Evolutionary conservation across 768 basidiomycete genomes (phyloP).

Genomic region (Clavaria fumosa): DNA sequence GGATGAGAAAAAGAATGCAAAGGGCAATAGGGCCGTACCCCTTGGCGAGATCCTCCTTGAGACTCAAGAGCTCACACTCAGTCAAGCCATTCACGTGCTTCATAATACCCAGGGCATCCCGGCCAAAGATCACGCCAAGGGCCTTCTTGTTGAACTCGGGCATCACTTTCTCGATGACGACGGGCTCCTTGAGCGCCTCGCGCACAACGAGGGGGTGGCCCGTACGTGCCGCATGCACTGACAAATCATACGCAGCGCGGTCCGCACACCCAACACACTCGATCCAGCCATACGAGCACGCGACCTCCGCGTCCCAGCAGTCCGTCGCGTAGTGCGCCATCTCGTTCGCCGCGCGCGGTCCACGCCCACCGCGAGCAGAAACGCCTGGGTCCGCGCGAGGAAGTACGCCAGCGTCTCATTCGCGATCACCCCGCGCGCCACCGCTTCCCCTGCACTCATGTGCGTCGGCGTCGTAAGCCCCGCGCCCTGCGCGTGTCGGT

Average conservation of each 20-base stretch:
- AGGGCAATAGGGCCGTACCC: constrained; percentile 45
- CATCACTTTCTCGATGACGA: constrained; percentile 65
- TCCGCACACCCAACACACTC: constrained; percentile 99
- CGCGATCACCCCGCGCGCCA: constrained; percentile 71
- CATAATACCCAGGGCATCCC: constrained; percentile 55
- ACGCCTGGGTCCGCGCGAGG: constrained; percentile 80
- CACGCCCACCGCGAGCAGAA: constrained; percentile 84
- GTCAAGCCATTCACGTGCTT: constrained; percentile 49
- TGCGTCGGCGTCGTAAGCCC: constrained; percentile 49
- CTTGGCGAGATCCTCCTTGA: constrained; percentile 58
- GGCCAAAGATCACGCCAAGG: constrained; percentile 80
- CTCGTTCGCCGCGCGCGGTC: constrained; percentile 75
- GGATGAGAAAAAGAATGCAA: constrained; percentile 3
- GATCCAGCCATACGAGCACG: constrained; percentile 84
- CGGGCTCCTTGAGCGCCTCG: constrained; percentile 72
- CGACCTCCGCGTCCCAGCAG: constrained; percentile 99
- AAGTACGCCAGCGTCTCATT: constrained; percentile 99
- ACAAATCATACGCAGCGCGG: constrained; percentile 91
- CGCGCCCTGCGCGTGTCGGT: constrained; percentile 66
- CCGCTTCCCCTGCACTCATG: constrained; percentile 81
- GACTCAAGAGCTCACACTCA: constrained; percentile 43
- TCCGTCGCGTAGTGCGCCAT: constrained; percentile 99
- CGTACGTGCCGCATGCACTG: constrained; percentile 75
- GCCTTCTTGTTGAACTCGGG: constrained; percentile 77
- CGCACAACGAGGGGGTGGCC: constrained; percentile 77